Evolutionary conservation across 169 alveolate species (phyloP).

Genomic region (Perkinsus marinus): DNA sequence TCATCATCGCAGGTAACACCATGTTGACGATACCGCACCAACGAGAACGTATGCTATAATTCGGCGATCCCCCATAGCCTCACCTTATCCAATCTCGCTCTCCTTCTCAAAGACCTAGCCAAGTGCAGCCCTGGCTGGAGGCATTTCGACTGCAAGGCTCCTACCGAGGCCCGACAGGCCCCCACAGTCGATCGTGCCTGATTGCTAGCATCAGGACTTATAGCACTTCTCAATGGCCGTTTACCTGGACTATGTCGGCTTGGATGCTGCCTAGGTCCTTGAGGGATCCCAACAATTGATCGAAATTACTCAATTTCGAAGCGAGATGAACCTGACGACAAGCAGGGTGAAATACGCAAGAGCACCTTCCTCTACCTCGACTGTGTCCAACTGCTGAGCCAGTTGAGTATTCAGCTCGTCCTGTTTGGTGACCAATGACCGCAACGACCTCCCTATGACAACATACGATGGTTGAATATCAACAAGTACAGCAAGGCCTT

Average conservation of each 20-base stretch:
- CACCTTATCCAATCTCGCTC: background rate
- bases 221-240: background rate
- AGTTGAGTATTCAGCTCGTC: background rate
- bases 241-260: background rate
- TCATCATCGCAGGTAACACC: no score
- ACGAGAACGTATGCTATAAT: no score
- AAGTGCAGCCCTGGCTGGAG: background rate
- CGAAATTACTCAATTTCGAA: background rate
- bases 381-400: background rate
- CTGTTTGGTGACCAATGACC: background rate
- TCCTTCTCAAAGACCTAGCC: background rate
- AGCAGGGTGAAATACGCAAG: background rate
- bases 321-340: background rate
- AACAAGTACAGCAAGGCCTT: background rate
- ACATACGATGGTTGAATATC: background rate
- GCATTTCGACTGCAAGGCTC: background rate
- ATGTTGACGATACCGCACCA: no score
- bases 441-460: background rate
- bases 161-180: background rate
- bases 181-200: background rate
- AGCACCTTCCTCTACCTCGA: background rate
- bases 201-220: no score
- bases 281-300: background rate
- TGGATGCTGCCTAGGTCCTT: background rate
- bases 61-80: no score